These are phyloP conservation scores for Wickerhamiella sergipiensis DNA, from an alignment of 805 yeast genomes.

Conservation along the genomic window DNA sequence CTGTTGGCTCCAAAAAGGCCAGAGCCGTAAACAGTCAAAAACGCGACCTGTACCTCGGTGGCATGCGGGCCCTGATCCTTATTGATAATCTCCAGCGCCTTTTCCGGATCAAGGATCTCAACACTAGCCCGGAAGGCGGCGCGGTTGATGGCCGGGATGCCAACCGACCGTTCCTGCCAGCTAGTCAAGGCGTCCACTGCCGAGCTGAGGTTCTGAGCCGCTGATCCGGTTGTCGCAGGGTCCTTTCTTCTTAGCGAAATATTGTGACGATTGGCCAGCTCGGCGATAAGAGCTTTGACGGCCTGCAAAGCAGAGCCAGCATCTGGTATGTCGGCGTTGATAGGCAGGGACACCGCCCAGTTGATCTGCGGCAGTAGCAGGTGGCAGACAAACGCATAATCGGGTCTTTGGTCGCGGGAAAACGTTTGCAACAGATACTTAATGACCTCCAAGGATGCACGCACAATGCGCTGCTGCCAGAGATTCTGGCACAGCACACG, in stretches of 20 bases:
- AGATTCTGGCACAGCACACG: conserved; percentile 36
- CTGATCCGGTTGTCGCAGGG: neutral
- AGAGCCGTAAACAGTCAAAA: conserved; percentile 10
- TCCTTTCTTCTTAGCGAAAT: neutral
- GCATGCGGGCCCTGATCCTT: conserved; percentile 3
- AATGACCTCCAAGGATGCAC: neutral
- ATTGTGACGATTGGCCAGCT: neutral
- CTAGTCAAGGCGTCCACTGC: neutral
- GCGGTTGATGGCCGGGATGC: conserved; percentile 10
- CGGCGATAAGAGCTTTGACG: neutral
- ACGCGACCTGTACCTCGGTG: conserved; percentile 5
- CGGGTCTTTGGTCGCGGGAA: neutral
- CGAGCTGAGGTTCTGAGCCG: neutral
- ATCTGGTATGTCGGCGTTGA: neutral
- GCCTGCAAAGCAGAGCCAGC: neutral
- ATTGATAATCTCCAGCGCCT: neutral
- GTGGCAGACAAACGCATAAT: neutral
- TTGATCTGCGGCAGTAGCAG: neutral
- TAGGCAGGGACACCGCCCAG: neutral
- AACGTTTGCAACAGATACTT: neutral
- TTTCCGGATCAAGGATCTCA: conserved; percentile 8
- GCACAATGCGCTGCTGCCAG: conserved; percentile 16
- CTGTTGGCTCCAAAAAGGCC: neutral
- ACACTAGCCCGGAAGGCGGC: conserved; percentile 4
- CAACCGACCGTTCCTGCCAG: conserved; percentile 14